These are phyloP conservation scores for Spathaspora hagerdaliae DNA, from an alignment of 805 yeast genomes.

Conservation along the genomic window DNA sequence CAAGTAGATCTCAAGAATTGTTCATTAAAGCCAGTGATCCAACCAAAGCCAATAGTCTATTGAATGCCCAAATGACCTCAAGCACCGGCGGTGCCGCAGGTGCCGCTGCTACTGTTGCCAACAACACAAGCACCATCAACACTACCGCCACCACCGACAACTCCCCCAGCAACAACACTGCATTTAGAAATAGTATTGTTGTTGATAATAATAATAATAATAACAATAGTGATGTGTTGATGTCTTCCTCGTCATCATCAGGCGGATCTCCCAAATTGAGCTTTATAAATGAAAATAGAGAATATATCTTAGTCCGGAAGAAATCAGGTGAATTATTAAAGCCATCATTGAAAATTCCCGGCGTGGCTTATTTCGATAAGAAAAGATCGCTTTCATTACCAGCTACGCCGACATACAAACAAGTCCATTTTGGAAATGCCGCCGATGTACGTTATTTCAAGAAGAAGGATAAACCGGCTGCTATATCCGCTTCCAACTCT, in stretches of 20 bases:
- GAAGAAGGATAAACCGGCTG: conserved; percentile 69
- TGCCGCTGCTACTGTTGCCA: not conserved
- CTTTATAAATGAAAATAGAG: not conserved
- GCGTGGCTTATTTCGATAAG: conserved; percentile 26
- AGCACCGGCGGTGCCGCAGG: not conserved
- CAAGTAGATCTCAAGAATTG: conserved; percentile 29
- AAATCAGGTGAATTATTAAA: conserved; percentile 87
- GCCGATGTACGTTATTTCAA: conserved; percentile 70
- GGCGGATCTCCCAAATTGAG: conserved; percentile 2
- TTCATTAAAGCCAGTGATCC: conserved; percentile 29
- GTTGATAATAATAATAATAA: not conserved
- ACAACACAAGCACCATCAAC: not conserved
- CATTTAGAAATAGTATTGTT: no score
- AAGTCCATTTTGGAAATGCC: conserved; percentile 75
- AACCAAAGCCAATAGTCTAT: conserved; percentile 23
- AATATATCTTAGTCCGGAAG: conserved; percentile 58
- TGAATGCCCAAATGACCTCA: conserved; percentile 15
- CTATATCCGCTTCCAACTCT: conserved; percentile 65
- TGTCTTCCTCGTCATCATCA: conserved; percentile 7
- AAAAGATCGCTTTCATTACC: conserved; percentile 36
- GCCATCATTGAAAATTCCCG: conserved; percentile 58
- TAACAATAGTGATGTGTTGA: not conserved
- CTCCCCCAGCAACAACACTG: not conserved
- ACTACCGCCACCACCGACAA: not conserved
- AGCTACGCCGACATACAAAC: conserved; percentile 55